A percentile compares a stretch with the other conserved stretches of the same genome.
These are phyloP conservation scores for Dendrocalamus sinicus DNA, from an alignment of 176 grass and related monocot species.

Conservation along the genomic window DNA sequence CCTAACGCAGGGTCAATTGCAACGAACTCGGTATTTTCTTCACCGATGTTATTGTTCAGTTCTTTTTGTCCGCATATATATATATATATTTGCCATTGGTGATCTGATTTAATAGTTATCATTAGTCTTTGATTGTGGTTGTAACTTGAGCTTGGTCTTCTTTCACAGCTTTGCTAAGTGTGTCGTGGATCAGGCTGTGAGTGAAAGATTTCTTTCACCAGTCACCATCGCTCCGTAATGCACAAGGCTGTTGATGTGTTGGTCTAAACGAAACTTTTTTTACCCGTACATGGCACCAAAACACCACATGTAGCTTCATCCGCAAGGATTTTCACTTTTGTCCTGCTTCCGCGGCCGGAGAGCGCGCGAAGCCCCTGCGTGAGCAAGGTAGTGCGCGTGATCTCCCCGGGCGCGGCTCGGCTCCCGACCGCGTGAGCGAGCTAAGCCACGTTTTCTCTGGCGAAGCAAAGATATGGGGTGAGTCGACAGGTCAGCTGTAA, in stretches of 20 bases:
- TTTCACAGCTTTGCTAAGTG: neutral
- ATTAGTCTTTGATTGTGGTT: neutral
- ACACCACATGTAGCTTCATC: too few species aligned
- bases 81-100: neutral
- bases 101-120: conserved; percentile 12
- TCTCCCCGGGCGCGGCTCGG: too few species aligned
- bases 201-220: neutral
- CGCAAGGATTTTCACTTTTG: too few species aligned
- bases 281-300: too few species aligned
- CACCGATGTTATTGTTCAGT: neutral
- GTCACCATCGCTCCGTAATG: too few species aligned
- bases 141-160: neutral
- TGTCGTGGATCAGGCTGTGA: neutral
- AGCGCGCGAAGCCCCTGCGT: too few species aligned
- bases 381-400: too few species aligned
- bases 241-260: neutral
- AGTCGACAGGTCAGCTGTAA: too few species aligned
- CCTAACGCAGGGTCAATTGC: neutral
- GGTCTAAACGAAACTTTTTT: neutral
- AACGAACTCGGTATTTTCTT: conserved; percentile 25
- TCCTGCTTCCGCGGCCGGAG: too few species aligned
- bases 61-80: neutral
- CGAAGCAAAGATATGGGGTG: too few species aligned
- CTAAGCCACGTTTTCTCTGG: too few species aligned
- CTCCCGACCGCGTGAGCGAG: too few species aligned